Conservation (phyloP, 2,329 filamentous ascomycete species). For the Ceratocystis eucalypticola region DNA sequence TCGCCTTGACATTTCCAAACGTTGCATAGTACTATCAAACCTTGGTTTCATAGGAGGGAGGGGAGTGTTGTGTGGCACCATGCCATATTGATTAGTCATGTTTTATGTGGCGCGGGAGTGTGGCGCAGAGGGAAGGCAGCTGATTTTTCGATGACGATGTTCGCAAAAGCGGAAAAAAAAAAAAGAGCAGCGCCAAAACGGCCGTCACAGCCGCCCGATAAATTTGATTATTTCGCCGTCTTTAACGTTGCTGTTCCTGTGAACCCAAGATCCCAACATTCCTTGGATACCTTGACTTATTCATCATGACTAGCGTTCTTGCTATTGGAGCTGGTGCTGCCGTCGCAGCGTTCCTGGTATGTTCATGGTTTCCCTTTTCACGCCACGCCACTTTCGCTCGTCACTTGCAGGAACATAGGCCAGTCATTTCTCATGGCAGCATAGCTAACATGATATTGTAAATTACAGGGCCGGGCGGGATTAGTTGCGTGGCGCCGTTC, state of each 20-base stretch:
- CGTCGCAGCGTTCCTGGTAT: conserved; percentile 39
- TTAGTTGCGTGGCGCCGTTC: conserved; percentile 78
- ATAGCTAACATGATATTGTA: not conserved
- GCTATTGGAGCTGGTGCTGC: conserved; percentile 37
- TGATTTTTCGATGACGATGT: conserved; percentile 18
- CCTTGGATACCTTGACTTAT: not conserved
- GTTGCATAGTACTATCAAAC: too few relatives aligned
- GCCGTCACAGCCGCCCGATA: not conserved
- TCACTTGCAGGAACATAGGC: too few relatives aligned
- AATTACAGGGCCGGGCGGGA: conserved; percentile 68
- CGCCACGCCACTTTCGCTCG: not conserved
- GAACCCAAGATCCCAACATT: not conserved
- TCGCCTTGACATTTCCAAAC: too few relatives aligned
- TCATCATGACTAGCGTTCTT: conserved; percentile 32
- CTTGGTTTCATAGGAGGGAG: too few relatives aligned
- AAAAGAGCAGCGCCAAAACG: not conserved
- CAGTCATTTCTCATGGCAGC: too few relatives aligned
- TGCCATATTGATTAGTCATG: not conserved
- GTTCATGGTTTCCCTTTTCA: conserved; percentile 25
- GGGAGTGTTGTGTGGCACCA: not conserved
- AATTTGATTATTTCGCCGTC: not conserved
- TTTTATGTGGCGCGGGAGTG: not conserved
- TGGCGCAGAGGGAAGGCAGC: not conserved
- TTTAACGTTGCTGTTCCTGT: not conserved
- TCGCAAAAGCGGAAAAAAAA: not conserved